Percentiles rank a stretch among this genome's conserved stretches.
phyloP scores from a whole-genome alignment of 2,329 filamentous ascomycete genomes.

The Sclerotinia spermophila region DNA sequence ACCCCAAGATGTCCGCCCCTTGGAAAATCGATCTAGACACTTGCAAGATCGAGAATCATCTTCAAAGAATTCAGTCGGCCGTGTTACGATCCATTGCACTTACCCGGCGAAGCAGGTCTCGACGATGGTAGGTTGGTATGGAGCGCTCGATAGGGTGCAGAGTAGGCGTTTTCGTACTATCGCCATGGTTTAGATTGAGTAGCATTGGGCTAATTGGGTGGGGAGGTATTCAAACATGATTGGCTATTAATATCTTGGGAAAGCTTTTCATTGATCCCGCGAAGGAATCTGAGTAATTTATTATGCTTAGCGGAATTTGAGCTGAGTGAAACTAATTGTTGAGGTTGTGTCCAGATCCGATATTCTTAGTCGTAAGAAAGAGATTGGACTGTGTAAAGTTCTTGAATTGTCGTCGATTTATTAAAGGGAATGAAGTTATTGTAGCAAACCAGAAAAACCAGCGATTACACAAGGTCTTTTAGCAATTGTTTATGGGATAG shows the following conservation, averaged over 20 bases:
- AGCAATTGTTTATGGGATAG: neutral
- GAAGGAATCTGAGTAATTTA: neutral
- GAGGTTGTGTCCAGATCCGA: neutral
- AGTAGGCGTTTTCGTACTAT: neutral
- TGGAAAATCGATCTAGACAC: neutral
- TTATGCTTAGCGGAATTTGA: neutral
- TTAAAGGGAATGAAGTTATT: neutral
- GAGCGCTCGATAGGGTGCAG: no score
- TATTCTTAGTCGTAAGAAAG: neutral
- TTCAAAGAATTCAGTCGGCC: neutral
- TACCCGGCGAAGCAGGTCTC: neutral
- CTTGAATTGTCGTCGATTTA: no score
- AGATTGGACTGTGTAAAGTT: neutral
- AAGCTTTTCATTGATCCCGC: neutral
- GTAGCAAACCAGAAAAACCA: neutral
- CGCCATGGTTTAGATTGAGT: no score
- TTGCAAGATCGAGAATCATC: neutral
- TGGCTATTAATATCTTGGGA: neutral
- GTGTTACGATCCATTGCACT: neutral
- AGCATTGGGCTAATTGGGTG: neutral
- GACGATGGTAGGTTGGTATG: neutral
- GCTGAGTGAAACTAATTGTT: neutral
- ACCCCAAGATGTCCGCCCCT: accelerated
- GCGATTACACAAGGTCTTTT: neutral
- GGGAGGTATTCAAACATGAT: neutral